phyloP scores from a whole-genome alignment of 805 yeast species.

The Suhomyces xylopsoci region DNA sequence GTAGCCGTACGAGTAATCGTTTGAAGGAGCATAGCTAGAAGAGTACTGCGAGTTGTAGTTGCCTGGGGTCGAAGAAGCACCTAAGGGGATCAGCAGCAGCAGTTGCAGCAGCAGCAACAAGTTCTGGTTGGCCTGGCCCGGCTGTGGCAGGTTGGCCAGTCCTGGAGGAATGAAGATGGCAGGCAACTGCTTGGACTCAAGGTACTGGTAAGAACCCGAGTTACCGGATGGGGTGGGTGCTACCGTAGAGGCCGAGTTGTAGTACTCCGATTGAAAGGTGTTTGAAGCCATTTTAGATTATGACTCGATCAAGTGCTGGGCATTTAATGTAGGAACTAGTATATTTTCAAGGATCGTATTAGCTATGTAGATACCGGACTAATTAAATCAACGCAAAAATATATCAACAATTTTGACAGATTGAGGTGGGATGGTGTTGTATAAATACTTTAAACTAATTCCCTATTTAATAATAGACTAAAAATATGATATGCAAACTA shows the following conservation, averaged over 20 bases:
- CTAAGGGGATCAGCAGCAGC: neutral
- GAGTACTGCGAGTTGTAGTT: neutral
- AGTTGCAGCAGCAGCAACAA: neutral
- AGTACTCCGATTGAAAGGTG: slow-evolving; percentile 4
- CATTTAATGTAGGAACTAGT: neutral
- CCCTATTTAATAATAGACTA: neutral
- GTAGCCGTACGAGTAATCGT: slow-evolving; percentile 9
- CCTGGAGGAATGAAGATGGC: slow-evolving; percentile 5
- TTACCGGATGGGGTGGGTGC: neutral
- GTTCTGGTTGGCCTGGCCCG: neutral
- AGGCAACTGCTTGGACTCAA: slow-evolving; percentile 9
- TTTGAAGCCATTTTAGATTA: slow-evolving; percentile 1
- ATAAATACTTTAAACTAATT: neutral
- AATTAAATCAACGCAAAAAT: neutral
- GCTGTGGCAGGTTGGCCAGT: neutral
- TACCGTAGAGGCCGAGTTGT: neutral
- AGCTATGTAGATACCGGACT: neutral
- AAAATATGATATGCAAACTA: neutral
- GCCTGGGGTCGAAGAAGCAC: slow-evolving; percentile 1
- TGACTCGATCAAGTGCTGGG: neutral
- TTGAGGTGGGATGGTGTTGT: neutral
- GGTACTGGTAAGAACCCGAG: slow-evolving; percentile 3
- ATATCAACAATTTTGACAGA: neutral
- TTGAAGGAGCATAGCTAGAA: slow-evolving; percentile 4
- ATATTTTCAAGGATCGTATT: neutral